These are phyloP conservation scores for Bothriochloa decipiens DNA, from an alignment of 176 grass and related monocot species.

Conservation along the genomic window DNA sequence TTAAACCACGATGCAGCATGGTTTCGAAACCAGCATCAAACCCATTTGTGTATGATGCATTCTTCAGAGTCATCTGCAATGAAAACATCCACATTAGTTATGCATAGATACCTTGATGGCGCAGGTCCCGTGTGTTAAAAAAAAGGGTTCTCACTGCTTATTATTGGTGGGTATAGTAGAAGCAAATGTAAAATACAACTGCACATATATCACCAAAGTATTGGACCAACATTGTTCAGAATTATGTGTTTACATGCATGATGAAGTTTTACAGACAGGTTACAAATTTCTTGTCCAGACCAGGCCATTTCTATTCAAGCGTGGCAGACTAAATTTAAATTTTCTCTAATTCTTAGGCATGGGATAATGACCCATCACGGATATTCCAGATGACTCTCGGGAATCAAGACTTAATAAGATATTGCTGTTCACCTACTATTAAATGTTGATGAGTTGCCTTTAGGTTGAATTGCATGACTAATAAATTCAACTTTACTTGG, in stretches of 20 bases:
- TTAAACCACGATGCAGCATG: slow-evolving; percentile 49
- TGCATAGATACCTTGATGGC: neutral
- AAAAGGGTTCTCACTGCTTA: neutral
- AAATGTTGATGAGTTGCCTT: neutral
- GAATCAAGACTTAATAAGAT: neutral
- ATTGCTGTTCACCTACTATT: neutral
- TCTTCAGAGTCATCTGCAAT: slow-evolving; percentile 86
- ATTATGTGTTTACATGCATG: neutral
- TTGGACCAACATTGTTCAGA: slow-evolving; percentile 10
- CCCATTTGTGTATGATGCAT: slow-evolving; percentile 62
- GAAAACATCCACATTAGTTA: slow-evolving; percentile 16
- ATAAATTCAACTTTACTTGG: slow-evolving; percentile 10
- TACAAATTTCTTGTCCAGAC: neutral
- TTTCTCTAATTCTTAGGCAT: neutral
- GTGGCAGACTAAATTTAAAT: neutral
- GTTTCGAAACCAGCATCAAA: slow-evolving; percentile 61
- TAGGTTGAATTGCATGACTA: neutral
- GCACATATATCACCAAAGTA: slow-evolving; percentile 22
- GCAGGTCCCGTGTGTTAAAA: neutral
- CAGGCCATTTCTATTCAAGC: neutral
- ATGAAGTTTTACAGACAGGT: neutral
- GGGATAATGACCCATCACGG: neutral
- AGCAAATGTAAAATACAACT: neutral
- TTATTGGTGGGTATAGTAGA: neutral
- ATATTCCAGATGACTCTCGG: neutral